These are phyloP conservation scores for Chimonanthus salicifolius DNA, from an alignment of 164 flowering plant species.

Conservation along the genomic window DNA sequence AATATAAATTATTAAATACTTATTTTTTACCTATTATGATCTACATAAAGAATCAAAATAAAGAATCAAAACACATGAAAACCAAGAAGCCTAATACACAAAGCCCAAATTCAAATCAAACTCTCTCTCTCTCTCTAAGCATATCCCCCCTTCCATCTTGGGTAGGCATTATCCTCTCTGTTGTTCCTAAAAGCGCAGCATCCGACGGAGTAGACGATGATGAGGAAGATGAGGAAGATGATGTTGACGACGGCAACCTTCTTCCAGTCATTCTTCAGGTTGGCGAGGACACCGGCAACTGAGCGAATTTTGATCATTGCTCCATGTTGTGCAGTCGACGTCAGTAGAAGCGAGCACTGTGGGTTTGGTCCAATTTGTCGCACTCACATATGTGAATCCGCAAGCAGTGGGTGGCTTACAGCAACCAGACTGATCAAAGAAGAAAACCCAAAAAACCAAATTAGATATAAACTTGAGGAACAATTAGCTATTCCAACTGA, in stretches of 20 bases:
- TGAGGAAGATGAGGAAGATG: constrained; percentile 39
- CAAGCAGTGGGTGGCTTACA: constrained; percentile 70
- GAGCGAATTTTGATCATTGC: constrained; percentile 23
- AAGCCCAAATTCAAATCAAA: no score
- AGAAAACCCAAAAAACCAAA: no score
- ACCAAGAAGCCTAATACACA: no score
- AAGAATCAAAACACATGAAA: no score
- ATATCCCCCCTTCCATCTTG: constrained; percentile 16
- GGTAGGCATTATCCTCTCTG: constrained; percentile 30
- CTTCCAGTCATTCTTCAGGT: constrained; percentile 37
- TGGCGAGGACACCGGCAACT: constrained; percentile 39
- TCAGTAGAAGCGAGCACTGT: constrained; percentile 15
- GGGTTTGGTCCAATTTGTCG: constrained; percentile 41
- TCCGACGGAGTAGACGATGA: constrained; percentile 44
- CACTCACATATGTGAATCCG: constrained; percentile 24
- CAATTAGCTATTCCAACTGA: no score
- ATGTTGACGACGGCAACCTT: constrained; percentile 31
- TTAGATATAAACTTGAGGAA: no score
- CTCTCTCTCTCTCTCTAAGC: no score
- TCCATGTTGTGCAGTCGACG: constrained; percentile 57
- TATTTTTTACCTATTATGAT: no score
- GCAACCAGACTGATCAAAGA: constrained; percentile 55
- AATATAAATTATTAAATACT: no score
- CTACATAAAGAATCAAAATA: no score
- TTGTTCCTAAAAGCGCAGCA: constrained; percentile 57